phyloP scores from a whole-genome alignment of 2,329 filamentous ascomycete species.

The Fusarium udum region DNA sequence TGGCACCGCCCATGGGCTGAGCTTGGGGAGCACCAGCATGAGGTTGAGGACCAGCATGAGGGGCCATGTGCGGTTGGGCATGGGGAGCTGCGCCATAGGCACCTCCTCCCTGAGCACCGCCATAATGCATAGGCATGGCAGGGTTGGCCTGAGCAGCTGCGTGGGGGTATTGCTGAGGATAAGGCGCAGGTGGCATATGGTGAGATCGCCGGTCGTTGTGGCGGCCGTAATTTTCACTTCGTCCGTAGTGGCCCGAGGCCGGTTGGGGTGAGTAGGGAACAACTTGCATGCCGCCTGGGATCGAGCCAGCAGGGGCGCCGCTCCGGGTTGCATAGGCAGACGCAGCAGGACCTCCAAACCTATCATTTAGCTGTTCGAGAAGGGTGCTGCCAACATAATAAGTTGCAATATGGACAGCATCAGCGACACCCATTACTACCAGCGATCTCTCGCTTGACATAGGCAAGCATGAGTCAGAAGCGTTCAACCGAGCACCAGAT shows the following conservation, averaged over 20 bases:
- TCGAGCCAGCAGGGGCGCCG: slow-evolving; percentile 89
- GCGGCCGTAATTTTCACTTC: slow-evolving; percentile 83
- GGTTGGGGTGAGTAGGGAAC: slow-evolving; percentile 97
- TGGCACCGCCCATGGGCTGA: slow-evolving; percentile 76
- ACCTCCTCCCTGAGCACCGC: slow-evolving; percentile 71
- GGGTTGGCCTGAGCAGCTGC: slow-evolving; percentile 67
- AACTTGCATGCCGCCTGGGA: slow-evolving; percentile 98
- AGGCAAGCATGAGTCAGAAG: slow-evolving; percentile 92
- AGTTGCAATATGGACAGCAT: slow-evolving; percentile 97
- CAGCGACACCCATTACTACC: slow-evolving; percentile 95
- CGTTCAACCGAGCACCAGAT: slow-evolving; percentile 94
- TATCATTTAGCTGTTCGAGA: slow-evolving; percentile 94
- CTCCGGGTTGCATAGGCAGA: slow-evolving; percentile 98
- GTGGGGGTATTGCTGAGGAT: slow-evolving; percentile 75
- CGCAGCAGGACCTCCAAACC: slow-evolving; percentile 93
- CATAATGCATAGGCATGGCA: slow-evolving; percentile 81
- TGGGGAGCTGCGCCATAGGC: slow-evolving; percentile 81
- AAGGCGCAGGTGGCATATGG: slow-evolving; percentile 78
- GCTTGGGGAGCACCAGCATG: slow-evolving; percentile 74
- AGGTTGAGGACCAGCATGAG: slow-evolving; percentile 65
- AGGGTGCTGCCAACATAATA: slow-evolving; percentile 99
- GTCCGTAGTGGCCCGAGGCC: slow-evolving; percentile 90
- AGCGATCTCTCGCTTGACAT: slow-evolving; percentile 97
- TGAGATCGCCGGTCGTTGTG: slow-evolving; percentile 78
- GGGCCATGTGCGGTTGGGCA: slow-evolving; percentile 76